Percentiles rank a stretch among this genome's conserved stretches.
Evolutionary conservation across 495 filamentous ascomycete species (phyloP).

Genomic region (Talaromyces thailandensis): DNA sequence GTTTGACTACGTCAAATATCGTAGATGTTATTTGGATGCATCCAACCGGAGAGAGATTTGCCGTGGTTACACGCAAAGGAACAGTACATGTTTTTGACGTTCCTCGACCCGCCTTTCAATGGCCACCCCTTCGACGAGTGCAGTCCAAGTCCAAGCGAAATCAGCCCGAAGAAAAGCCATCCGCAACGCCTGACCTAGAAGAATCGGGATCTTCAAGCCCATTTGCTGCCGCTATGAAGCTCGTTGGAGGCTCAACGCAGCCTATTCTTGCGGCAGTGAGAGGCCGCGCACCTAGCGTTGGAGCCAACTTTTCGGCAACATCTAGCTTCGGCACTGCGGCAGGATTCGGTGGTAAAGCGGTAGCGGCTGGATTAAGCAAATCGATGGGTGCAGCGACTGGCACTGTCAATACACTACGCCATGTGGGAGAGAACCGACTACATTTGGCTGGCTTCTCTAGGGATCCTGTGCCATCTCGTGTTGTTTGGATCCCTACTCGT

Average conservation of each 20-base stretch:
- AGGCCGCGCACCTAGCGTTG: slow-evolving; percentile 38
- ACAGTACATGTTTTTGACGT: slow-evolving; percentile 88
- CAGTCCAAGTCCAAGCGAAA: slow-evolving; percentile 31
- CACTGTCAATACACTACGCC: slow-evolving; percentile 69
- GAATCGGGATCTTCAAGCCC: slow-evolving; percentile 48
- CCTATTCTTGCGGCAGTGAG: slow-evolving; percentile 49
- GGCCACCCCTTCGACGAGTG: slow-evolving; percentile 73
- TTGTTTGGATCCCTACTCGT: slow-evolving; percentile 30
- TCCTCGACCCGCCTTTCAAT: slow-evolving; percentile 72
- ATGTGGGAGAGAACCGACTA: slow-evolving; percentile 76
- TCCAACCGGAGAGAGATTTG: slow-evolving; percentile 70
- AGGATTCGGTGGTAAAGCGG: slow-evolving; percentile 62
- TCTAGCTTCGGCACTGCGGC: slow-evolving; percentile 51
- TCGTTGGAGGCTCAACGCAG: slow-evolving; percentile 47
- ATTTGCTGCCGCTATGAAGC: slow-evolving; percentile 54
- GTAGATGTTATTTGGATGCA: slow-evolving; percentile 83
- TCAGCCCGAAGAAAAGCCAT: slow-evolving; percentile 11
- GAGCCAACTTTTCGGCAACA: slow-evolving; percentile 36
- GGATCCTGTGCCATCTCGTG: slow-evolving; percentile 32
- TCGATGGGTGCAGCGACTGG: slow-evolving; percentile 74
- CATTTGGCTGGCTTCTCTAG: slow-evolving; percentile 52
- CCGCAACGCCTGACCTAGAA: slow-evolving; percentile 22
- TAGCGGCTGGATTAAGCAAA: slow-evolving; percentile 74
- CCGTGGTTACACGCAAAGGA: slow-evolving; percentile 84
- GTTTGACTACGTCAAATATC: slow-evolving; percentile 83